phyloP scores from a whole-genome alignment of 768 basidiomycete species.

The Suillus fuscotomentosus region DNA sequence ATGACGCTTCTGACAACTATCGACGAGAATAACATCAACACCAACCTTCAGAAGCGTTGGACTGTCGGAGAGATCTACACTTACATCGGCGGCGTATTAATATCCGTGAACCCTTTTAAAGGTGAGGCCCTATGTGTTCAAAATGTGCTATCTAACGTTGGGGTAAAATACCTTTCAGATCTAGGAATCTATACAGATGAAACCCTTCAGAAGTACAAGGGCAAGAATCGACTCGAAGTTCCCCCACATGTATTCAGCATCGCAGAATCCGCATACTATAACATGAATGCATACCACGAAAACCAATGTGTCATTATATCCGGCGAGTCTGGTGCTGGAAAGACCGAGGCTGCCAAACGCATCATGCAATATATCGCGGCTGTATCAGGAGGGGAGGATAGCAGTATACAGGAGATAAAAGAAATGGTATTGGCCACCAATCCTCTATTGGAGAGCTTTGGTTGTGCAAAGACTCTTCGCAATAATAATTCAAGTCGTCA shows the following conservation, averaged over 20 bases:
- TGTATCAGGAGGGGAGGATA: slow-evolving; percentile 85
- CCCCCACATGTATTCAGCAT: slow-evolving; percentile 98
- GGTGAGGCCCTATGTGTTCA: slow-evolving; percentile 41
- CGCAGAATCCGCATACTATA: slow-evolving; percentile 96
- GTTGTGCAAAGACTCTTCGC: slow-evolving; percentile 96
- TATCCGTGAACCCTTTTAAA: slow-evolving; percentile 99
- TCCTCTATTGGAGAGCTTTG: slow-evolving; percentile 95
- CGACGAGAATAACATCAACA: slow-evolving; percentile 96
- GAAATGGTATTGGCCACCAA: slow-evolving; percentile 99
- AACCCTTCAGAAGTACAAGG: slow-evolving; percentile 78
- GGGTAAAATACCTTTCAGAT: slow-evolving; percentile 46
- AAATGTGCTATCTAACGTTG: slow-evolving; percentile 8
- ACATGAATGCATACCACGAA: slow-evolving; percentile 99
- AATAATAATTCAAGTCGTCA: slow-evolving; percentile 99
- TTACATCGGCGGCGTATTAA: slow-evolving; percentile 96
- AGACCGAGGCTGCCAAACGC: slow-evolving; percentile 98
- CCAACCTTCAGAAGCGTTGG: slow-evolving; percentile 97
- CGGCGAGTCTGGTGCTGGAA: slow-evolving; percentile 98
- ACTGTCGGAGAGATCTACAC: slow-evolving; percentile 96
- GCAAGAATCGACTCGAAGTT: slow-evolving; percentile 97
- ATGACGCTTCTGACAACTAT: slow-evolving; percentile 98
- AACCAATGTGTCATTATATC: slow-evolving; percentile 99
- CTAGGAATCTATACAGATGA: slow-evolving; percentile 98
- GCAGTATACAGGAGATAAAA: slow-evolving; percentile 95
- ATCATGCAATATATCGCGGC: slow-evolving; percentile 99